These are phyloP conservation scores for Pisolithus tinctorius DNA, from an alignment of 768 basidiomycete genomes.

Conservation along the genomic window DNA sequence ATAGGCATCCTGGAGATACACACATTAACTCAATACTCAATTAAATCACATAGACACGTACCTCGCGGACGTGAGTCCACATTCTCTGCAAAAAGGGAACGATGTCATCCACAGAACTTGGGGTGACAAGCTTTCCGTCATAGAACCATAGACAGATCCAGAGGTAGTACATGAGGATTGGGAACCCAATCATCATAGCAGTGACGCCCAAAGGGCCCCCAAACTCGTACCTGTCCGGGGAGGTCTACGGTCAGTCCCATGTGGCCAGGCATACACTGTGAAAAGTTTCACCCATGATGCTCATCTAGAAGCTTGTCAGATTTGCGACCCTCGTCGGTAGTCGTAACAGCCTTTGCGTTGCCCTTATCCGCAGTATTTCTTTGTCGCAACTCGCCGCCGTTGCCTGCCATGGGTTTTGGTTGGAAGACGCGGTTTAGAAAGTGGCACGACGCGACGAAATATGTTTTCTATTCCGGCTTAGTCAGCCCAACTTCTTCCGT, in stretches of 20 bases:
- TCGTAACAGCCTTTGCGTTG: constrained; percentile 20
- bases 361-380: constrained; percentile 13
- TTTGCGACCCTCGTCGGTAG: constrained; percentile 68
- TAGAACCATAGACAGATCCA: constrained; percentile 98
- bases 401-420: constrained; percentile 22
- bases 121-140: constrained; percentile 73
- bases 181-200: constrained; percentile 93
- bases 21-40: background rate
- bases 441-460: constrained; percentile 7
- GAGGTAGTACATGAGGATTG: constrained; percentile 95
- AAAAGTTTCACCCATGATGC: constrained; percentile 47
- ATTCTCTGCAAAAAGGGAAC: constrained; percentile 72
- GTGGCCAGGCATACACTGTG: too few relatives aligned
- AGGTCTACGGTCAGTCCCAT: constrained; percentile 3
- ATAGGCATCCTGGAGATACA: constrained; percentile 67
- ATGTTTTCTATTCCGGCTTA: constrained; percentile 5
- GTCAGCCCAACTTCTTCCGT: constrained; percentile 9
- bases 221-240: constrained; percentile 74
- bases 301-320: constrained; percentile 68
- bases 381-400: constrained; percentile 25
- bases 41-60: constrained; percentile 29
- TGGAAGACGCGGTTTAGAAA: background rate
- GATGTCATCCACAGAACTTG: constrained; percentile 62
- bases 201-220: constrained; percentile 89
- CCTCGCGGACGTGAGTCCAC: constrained; percentile 80